Evolutionary conservation across 192 early-diverging fungal genomes (phyloP).

Genomic region (Podila verticillata): DNA sequence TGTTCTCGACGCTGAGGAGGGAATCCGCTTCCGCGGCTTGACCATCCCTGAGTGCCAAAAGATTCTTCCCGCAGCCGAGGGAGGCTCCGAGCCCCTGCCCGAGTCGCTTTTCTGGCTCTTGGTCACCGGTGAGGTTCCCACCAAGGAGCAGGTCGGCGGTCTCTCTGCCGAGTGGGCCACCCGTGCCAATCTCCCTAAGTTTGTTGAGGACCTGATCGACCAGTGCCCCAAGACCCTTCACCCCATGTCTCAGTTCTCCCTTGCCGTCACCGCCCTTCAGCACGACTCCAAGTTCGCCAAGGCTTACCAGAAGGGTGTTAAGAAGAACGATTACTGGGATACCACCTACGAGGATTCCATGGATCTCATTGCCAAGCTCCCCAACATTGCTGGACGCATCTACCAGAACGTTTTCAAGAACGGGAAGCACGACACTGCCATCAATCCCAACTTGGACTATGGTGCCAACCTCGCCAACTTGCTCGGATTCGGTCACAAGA

Average conservation of each 20-base stretch:
- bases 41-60: slow-evolving; percentile 97
- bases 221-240: slow-evolving; percentile 97
- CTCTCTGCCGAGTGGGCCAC: slow-evolving; percentile 96
- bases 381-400: slow-evolving; percentile 96
- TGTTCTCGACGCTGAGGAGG: slow-evolving; percentile 95
- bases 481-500: slow-evolving; percentile 89
- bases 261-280: slow-evolving; percentile 95
- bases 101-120: slow-evolving; percentile 98
- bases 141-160: slow-evolving; percentile 85
- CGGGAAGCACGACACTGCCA: slow-evolving; percentile 82
- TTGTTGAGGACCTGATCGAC: slow-evolving; percentile 96
- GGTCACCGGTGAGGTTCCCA: slow-evolving; percentile 95
- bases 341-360: slow-evolving; percentile 96
- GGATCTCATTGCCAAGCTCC: slow-evolving; percentile 98
- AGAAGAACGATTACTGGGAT: slow-evolving; percentile 97
- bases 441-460: slow-evolving; percentile 92
- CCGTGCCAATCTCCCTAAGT: slow-evolving; percentile 86
- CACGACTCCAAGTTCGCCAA: slow-evolving; percentile 94
- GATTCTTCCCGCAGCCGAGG: slow-evolving; percentile 85
- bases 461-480: slow-evolving; percentile 95
- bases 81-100: slow-evolving; percentile 91
- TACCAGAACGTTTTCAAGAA: slow-evolving; percentile 99
- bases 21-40: slow-evolving; percentile 95
- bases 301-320: slow-evolving; percentile 90
- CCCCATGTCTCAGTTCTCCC: slow-evolving; percentile 96